phyloP scores from a whole-genome alignment of 75 land plant genomes.

The Larix kaempferi region DNA sequence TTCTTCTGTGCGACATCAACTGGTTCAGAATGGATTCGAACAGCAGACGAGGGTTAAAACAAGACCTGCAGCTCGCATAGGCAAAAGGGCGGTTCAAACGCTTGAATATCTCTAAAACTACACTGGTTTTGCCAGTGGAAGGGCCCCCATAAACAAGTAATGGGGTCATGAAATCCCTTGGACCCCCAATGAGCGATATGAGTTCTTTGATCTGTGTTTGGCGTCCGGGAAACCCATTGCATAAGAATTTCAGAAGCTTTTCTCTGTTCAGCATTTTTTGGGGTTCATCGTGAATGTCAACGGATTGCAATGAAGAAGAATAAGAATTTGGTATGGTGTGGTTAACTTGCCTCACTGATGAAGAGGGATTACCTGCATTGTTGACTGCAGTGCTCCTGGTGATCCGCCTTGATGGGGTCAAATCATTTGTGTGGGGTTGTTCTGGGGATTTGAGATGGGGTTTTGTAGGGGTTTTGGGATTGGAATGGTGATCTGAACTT shows the following conservation, averaged over 20 bases:
- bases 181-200: constrained; percentile 51
- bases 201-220: constrained; percentile 56
- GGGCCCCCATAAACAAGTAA: constrained; percentile 73
- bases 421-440: background rate
- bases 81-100: constrained; percentile 76
- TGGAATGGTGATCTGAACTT: too few species aligned
- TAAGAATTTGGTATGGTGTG: background rate
- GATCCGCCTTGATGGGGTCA: constrained; percentile 6
- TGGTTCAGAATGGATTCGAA: constrained; percentile 79
- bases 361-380: background rate
- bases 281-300: background rate
- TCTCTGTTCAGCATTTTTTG: background rate
- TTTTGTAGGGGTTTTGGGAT: too few species aligned
- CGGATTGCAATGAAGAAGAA: background rate
- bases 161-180: constrained; percentile 59
- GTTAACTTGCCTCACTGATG: background rate
- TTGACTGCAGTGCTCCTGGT: background rate
- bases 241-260: too few species aligned
- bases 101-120: constrained; percentile 46
- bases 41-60: constrained; percentile 61
- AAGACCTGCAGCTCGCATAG: constrained; percentile 70
- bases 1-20: constrained; percentile 46
- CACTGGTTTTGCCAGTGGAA: constrained; percentile 79
- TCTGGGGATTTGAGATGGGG: too few species aligned
- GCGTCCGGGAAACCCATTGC: constrained; percentile 45